phyloP scores from a whole-genome alignment of 2,329 filamentous ascomycete genomes.

The Trichoderma cornu-damae region DNA sequence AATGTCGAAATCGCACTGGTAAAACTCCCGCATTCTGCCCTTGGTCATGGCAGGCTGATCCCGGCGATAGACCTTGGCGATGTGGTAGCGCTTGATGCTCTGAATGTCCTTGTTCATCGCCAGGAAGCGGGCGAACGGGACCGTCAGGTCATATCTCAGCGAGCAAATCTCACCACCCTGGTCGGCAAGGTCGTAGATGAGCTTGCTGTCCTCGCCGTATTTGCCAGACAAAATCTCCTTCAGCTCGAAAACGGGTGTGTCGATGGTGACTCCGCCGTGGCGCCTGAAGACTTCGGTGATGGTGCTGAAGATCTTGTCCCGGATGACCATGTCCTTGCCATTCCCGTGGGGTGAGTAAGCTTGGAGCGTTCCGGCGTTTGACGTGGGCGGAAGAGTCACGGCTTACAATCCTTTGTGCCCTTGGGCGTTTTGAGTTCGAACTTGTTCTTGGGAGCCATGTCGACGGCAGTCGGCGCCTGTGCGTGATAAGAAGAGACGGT shows the following conservation, averaged over 20 bases:
- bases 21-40: slow-evolving; percentile 92
- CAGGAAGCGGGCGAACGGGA: slow-evolving; percentile 86
- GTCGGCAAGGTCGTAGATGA: slow-evolving; percentile 84
- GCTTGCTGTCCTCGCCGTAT: slow-evolving; percentile 87
- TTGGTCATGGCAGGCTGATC: slow-evolving; percentile 66
- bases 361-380: neutral
- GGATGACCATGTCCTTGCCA: slow-evolving; percentile 71
- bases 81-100: slow-evolving; percentile 89
- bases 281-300: slow-evolving; percentile 78
- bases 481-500: slow-evolving; percentile 23
- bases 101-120: slow-evolving; percentile 82
- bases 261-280: slow-evolving; percentile 73
- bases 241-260: slow-evolving; percentile 80
- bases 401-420: slow-evolving; percentile 71
- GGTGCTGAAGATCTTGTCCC: slow-evolving; percentile 71
- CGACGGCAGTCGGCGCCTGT: slow-evolving; percentile 22
- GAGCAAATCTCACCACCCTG: slow-evolving; percentile 74
- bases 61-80: slow-evolving; percentile 70
- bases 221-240: slow-evolving; percentile 83
- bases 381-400: slow-evolving; percentile 34
- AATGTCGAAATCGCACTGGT: slow-evolving; percentile 96
- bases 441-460: slow-evolving; percentile 31
- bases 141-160: slow-evolving; percentile 80
- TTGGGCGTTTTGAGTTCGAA: slow-evolving; percentile 67
- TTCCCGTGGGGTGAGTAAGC: slow-evolving; percentile 46